Conservation (phyloP, 106 monocot species). For the Chionographis japonica region DNA sequence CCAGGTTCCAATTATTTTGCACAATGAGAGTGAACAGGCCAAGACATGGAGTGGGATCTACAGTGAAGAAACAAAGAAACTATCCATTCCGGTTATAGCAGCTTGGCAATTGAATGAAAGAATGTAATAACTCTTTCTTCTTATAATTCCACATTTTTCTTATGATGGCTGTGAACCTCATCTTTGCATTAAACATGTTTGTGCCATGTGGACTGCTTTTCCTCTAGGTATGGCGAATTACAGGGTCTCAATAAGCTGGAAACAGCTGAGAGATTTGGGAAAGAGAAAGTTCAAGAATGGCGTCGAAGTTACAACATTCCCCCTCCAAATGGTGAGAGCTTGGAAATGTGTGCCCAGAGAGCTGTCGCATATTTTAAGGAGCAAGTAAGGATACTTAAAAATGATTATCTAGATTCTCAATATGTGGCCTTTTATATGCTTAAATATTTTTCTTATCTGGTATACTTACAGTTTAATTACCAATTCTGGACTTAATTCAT, state of each 20-base stretch:
- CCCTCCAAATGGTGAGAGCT: constrained; percentile 92
- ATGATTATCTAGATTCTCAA: no score
- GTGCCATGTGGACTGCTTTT: not conserved
- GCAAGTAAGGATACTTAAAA: constrained; percentile 41
- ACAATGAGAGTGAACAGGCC: constrained; percentile 70
- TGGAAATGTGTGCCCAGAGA: constrained; percentile 96
- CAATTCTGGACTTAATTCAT: no score
- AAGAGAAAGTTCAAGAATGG: constrained; percentile 91
- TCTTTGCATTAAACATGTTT: not conserved
- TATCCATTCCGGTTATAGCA: constrained; percentile 86
- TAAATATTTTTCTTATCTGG: not conserved
- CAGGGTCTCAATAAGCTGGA: constrained; percentile 99
- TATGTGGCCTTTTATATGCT: no score
- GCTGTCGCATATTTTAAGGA: constrained; percentile 93
- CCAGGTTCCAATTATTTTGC: constrained; percentile 85
- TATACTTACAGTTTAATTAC: not conserved
- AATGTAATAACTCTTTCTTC: constrained; percentile 46
- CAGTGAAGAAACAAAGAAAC: constrained; percentile 73
- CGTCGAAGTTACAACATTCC: constrained; percentile 96
- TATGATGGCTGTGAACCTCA: not conserved
- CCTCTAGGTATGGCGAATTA: constrained; percentile 88
- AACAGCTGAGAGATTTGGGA: constrained; percentile 86
- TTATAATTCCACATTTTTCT: no score
- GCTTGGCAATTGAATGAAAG: constrained; percentile 99
- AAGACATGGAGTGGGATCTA: constrained; percentile 66